Percentiles rank a stretch among this genome's conserved stretches.
Conservation (phyloP, 148 eudicot species). For the Dysphania ambrosioides region DNA sequence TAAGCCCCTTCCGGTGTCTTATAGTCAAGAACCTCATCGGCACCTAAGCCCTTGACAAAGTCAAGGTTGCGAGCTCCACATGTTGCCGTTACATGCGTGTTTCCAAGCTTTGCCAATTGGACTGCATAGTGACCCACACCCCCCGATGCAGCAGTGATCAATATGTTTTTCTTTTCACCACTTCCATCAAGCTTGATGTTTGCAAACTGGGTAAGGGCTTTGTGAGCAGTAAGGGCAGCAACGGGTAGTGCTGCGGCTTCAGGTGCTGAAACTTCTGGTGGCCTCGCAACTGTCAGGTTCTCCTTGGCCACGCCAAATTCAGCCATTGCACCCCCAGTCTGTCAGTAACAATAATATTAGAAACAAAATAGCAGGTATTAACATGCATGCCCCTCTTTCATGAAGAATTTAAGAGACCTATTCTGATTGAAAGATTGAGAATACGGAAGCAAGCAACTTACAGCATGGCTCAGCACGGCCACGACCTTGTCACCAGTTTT, state of each 20-base stretch:
- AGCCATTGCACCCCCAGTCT: constrained; percentile 75
- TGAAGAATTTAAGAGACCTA: no score
- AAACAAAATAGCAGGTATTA: background rate
- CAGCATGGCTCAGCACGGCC: constrained; percentile 36
- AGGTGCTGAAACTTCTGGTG: constrained; percentile 69
- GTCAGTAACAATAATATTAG: constrained; percentile 8
- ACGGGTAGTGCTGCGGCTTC: constrained; percentile 56
- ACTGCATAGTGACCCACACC: constrained; percentile 82
- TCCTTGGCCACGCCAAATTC: constrained; percentile 62
- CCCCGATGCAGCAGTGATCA: constrained; percentile 66
- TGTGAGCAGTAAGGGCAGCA: constrained; percentile 68
- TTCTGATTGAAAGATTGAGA: background rate
- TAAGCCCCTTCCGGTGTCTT: constrained; percentile 71
- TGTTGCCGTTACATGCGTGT: constrained; percentile 67
- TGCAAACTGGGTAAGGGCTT: constrained; percentile 48
- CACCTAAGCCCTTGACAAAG: constrained; percentile 64
- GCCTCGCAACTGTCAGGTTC: constrained; percentile 43
- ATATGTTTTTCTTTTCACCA: constrained; percentile 51
- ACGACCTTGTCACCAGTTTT: constrained; percentile 77
- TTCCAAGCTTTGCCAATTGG: constrained; percentile 81
- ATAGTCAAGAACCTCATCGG: constrained; percentile 79
- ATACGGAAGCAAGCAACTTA: constrained; percentile 29
- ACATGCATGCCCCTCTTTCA: background rate
- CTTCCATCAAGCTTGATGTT: constrained; percentile 55
- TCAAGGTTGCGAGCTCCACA: constrained; percentile 73